Evolutionary conservation across 306 rosid species (phyloP), one percentile per base, ranked within the genome.

Genomic region (barrel medic (Medicago truncatula)): DNA sequence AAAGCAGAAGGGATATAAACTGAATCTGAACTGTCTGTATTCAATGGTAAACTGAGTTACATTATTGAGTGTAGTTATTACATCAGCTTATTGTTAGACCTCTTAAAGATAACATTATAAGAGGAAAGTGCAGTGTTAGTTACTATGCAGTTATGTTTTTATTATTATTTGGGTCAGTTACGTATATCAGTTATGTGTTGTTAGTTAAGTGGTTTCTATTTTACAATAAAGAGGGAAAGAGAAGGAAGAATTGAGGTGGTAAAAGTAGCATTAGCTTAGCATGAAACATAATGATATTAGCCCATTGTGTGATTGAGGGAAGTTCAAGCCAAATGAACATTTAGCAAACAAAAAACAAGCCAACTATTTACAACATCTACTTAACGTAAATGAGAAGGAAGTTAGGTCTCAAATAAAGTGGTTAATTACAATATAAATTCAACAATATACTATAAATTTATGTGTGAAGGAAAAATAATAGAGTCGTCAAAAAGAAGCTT

Each of bases 401-500:
- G 75, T 66, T 23, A 54, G 38, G 39, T 52, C 34, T 63, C 76
- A 63, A 63, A 39, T 74, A 18, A 31, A 50, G 23, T 62, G 34
- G 15, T n/a, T 15, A 58, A 20, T 50, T 21, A 31, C 23, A 25
- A 7, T 6, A 80, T 12, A 56, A 71, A 41, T 9, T 36, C 44
- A 49, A 64, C 43, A 68, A 56, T 34, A 60, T 44, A 28, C 23
- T 70, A 66, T 44, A 61, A 36, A 67, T 21, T n/a, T 72, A 43
- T 50, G 58, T 20, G 17, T 41, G 59, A 58, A 16, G 12, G n/a
- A 40, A 71, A 58, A 8, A 36, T 4, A 21, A 57, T 17, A 25
- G 34, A 74, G 57, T 54, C 25, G 39, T 70, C 46, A 65, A 57
- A 74, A 74, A 65, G 71, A 66, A 76, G 80, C 98, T 90, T 87